A percentile compares a stretch with the other conserved stretches of the same genome.
These are phyloP conservation scores for Exsudoporus frostii DNA, from an alignment of 768 basidiomycete species.

Conservation along the genomic window DNA sequence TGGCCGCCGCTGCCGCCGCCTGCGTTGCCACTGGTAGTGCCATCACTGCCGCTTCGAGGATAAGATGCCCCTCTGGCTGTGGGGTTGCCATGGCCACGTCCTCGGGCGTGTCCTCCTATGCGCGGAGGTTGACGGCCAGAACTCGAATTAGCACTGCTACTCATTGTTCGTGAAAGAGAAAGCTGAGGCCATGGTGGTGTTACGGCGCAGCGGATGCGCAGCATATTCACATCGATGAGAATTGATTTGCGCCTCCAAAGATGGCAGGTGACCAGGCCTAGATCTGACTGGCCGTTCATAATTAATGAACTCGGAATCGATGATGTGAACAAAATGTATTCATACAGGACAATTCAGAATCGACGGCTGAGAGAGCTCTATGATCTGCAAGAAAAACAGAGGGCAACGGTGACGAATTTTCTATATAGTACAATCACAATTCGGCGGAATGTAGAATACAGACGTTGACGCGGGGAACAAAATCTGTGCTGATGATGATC, in stretches of 20 bases:
- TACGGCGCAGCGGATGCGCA: too few species aligned
- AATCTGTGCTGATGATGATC: conserved; percentile 17
- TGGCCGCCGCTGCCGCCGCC: conserved; percentile 18
- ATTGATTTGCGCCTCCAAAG: too few species aligned
- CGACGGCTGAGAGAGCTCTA: neutral
- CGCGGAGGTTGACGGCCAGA: conserved; percentile 14
- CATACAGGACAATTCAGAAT: conserved; percentile 1
- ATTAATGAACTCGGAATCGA: too few species aligned
- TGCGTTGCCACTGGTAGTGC: conserved; percentile 16
- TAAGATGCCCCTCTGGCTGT: neutral
- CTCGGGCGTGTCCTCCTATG: conserved; percentile 20
- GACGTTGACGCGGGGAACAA: conserved; percentile 8
- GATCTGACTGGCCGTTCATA: too few species aligned
- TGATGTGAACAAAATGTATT: neutral
- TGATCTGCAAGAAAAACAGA: conserved; percentile 6
- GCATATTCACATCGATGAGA: too few species aligned
- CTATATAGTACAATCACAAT: conserved; percentile 15
- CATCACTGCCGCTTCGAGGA: conserved; percentile 1
- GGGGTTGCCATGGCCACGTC: neutral
- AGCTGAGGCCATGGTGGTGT: too few species aligned
- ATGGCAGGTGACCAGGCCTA: too few species aligned
- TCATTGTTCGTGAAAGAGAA: conserved; percentile 2
- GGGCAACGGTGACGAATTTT: conserved; percentile 1
- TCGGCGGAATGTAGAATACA: conserved; percentile 18
- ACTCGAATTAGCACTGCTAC: neutral